phyloP scores from a whole-genome alignment of 1,284 basidiomycete species.

The Caloboletus firmus region DNA sequence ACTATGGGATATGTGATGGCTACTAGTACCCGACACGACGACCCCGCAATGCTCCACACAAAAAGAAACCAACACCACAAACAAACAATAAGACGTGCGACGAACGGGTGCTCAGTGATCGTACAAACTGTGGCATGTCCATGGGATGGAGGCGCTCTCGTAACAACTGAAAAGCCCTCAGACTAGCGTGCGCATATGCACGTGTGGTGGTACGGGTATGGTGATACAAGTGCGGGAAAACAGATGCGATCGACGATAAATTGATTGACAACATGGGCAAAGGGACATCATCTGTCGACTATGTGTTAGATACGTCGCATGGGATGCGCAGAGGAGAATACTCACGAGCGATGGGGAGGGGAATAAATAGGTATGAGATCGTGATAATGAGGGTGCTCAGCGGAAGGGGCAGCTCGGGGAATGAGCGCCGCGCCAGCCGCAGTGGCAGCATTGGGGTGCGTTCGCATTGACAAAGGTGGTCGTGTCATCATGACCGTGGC shows the following conservation, averaged over 20 bases:
- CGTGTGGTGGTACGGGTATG: constrained; percentile 35
- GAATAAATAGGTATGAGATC: constrained; percentile 30
- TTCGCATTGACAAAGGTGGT: constrained; percentile 36
- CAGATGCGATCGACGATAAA: constrained; percentile 35
- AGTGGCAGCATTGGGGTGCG: constrained; percentile 74
- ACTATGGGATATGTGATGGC: no score
- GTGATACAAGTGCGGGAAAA: constrained; percentile 33
- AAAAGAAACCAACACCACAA: constrained; percentile 1
- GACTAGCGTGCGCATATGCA: constrained; percentile 39
- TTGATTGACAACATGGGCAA: constrained; percentile 32
- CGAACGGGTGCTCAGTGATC: constrained; percentile 20
- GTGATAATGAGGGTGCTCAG: constrained; percentile 17
- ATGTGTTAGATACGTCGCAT: not conserved
- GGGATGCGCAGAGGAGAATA: not conserved
- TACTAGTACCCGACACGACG: no score
- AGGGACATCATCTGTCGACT: constrained; percentile 14
- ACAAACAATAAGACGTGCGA: constrained; percentile 15
- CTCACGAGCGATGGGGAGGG: constrained; percentile 25
- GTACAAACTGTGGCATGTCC: constrained; percentile 32
- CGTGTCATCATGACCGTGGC: constrained; percentile 22
- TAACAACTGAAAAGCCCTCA: constrained; percentile 2
- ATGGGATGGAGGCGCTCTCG: constrained; percentile 6
- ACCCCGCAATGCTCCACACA: constrained; percentile 25
- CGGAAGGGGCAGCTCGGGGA: constrained; percentile 68
- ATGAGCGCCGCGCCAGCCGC: constrained; percentile 67